Evolutionary conservation across 1,139 yeast genomes (phyloP).

Genomic region (Taiozyma onychis): DNA sequence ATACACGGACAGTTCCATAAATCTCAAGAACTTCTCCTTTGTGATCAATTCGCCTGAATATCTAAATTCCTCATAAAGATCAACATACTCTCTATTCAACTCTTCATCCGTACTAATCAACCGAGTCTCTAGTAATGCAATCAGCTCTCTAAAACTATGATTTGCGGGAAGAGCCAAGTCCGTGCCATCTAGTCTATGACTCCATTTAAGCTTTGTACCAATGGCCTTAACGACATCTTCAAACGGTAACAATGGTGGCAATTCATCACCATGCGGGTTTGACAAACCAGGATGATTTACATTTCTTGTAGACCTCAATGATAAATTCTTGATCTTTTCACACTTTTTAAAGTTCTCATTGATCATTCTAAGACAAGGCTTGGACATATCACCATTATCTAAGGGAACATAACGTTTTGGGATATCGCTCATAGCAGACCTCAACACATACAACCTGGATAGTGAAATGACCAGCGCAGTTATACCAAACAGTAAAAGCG

Average conservation of each 20-base stretch:
- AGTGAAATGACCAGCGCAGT: constrained; percentile 42
- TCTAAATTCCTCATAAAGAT: constrained; percentile 62
- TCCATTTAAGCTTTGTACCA: constrained; percentile 45
- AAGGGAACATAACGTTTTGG: constrained; percentile 71
- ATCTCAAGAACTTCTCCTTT: constrained; percentile 54
- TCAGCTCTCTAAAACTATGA: constrained; percentile 43
- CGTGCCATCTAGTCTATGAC: constrained; percentile 35
- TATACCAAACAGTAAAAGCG: constrained; percentile 56
- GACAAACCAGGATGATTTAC: constrained; percentile 64
- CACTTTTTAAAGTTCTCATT: constrained; percentile 39
- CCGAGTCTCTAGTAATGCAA: constrained; percentile 24
- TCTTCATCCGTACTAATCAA: constrained; percentile 19
- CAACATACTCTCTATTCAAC: constrained; percentile 36
- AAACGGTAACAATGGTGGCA: constrained; percentile 56
- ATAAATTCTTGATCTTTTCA: constrained; percentile 41
- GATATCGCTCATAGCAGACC: constrained; percentile 62
- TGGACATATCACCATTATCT: constrained; percentile 58
- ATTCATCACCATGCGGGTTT: constrained; percentile 35
- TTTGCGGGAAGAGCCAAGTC: constrained; percentile 34
- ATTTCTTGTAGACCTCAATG: constrained; percentile 40
- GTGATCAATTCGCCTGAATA: constrained; percentile 61
- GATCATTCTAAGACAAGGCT: constrained; percentile 36
- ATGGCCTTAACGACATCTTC: constrained; percentile 58
- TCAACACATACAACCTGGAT: constrained; percentile 50
- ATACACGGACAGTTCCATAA: constrained; percentile 42